Evolutionary conservation across 2,329 filamentous ascomycete genomes (phyloP), one percentile per base, ranked within the genome.

Genomic region (Trichophyton mentagrophytes): DNA sequence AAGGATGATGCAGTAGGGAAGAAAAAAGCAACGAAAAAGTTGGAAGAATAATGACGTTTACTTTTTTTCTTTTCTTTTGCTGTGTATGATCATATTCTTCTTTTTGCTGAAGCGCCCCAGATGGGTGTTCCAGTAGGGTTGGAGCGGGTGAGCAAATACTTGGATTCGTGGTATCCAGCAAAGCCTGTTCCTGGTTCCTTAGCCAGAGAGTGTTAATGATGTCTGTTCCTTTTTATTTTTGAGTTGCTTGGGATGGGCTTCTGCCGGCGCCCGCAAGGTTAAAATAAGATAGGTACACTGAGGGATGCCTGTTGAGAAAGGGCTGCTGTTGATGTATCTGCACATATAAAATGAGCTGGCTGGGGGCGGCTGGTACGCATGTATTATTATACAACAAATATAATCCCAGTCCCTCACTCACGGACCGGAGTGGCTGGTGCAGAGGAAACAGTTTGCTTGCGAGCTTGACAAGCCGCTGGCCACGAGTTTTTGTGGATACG

Each of bases 151-250:
- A 27, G 30, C 46, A 55, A 55, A 33, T 33, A 55, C 27, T 55
- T 55, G 49, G 49, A 38, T 55, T 20, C 20, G 49, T 17, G 49
- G 33, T 13, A 36, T 55, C 49, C 49, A 55, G 49, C 33, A 33
- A 55, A 36, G 13, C 25, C 49, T 55, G 49, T 55, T 55, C 49
- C 49, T 55, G 49, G 49, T 9, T 55, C n/a, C 49, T 25, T 53
- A 55, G 49, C 20, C 7, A 27, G 25, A 15, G 44, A 20, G 9
- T 9, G 17, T 9, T 47, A 30, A 30, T 30, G 1, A 30, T 22
- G 2, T 11, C 8, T 11, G 3, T 47, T 20, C n/a, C 25, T 47
- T 9, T 46, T 46, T 20, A 2, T 44, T 46, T 47, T 49, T 49
- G 22, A 22, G 22, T 22, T 25, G 15, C 46, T 49, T 22, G 3